Conservation (phyloP, 495 filamentous ascomycete genomes). For the Annulohypoxylon moriforme region DNA sequence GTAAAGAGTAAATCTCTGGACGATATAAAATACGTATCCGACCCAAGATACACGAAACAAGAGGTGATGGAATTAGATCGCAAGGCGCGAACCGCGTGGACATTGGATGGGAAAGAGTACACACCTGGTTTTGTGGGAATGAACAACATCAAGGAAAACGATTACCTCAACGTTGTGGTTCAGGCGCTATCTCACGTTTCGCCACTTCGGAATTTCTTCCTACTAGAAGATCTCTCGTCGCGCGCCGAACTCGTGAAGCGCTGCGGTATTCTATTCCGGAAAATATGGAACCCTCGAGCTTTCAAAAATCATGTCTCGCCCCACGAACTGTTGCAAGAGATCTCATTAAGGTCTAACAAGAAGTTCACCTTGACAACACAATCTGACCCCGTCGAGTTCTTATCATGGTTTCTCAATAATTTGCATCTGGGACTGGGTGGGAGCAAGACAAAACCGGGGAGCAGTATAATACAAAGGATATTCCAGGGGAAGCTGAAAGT, state of each 20-base stretch:
- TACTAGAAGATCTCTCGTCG: slow-evolving; percentile 79
- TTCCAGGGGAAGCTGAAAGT: slow-evolving; percentile 94
- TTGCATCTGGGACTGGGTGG: slow-evolving; percentile 92
- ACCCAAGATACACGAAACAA: slow-evolving; percentile 83
- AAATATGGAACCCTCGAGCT: slow-evolving; percentile 97
- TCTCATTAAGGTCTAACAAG: slow-evolving; percentile 89
- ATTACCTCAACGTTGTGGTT: slow-evolving; percentile 97
- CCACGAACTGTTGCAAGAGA: slow-evolving; percentile 95
- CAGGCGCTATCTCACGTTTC: slow-evolving; percentile 91
- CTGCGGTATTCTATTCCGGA: slow-evolving; percentile 90
- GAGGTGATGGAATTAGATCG: slow-evolving; percentile 85
- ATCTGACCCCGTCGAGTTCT: slow-evolving; percentile 94
- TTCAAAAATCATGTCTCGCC: slow-evolving; percentile 98
- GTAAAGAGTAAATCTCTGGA: slow-evolving; percentile 95
- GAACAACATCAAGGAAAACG: slow-evolving; percentile 99
- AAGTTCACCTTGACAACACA: slow-evolving; percentile 91
- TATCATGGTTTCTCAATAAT: slow-evolving; percentile 97
- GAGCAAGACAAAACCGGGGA: slow-evolving; percentile 83
- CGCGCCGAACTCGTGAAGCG: slow-evolving; percentile 73
- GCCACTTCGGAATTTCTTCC: slow-evolving; percentile 91
- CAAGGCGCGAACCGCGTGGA: slow-evolving; percentile 78
- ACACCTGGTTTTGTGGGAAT: slow-evolving; percentile 95
- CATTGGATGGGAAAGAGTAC: slow-evolving; percentile 84
- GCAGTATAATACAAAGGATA: slow-evolving; percentile 84
- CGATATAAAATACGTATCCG: slow-evolving; percentile 98